Base-by-base conservation (phyloP, 768 basidiomycete species). In the Tylopilus plumbeoviolaceoides region DNA sequence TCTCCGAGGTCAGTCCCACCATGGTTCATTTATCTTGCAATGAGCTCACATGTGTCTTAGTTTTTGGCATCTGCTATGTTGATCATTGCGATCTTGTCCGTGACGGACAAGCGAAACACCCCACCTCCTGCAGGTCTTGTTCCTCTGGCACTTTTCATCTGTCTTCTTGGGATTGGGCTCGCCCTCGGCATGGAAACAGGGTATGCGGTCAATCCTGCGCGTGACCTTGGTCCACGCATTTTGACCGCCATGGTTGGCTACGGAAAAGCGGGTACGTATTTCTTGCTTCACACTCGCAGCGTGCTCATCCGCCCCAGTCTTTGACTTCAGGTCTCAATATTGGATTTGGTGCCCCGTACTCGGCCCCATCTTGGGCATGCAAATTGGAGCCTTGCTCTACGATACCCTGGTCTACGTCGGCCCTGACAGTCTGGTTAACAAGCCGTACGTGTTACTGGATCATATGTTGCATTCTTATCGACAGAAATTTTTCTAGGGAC, bases 241-340 rank as follows among this genome's bases (percentile, higher is more conserved):
- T 65, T 87, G 62, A 86, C 84, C 1, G 77, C 85, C 6, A 85
- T 87, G 81, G 84, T 77, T 7, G 87, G 86, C n/a, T 89, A 86
- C 58, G 85, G 85, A 20, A 68, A 10, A 42, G 65, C 54, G 35
- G 66, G 61, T 72, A 75, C 38, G 81, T 76, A 17, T 79, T 72
- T 46, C 23, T 10, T 44, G 10, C 40, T 12, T 33, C 21, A 18
- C 20, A 31, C 28, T 14, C 6, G 36, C 17, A 27, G 9, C 4
- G 7, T 28, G 14, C 27, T 18, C 18, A 56, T 30, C 25, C 49
- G 51, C 25, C 27, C 21, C 35, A 62, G 60, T 64, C 9, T 63
- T 65, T 50, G 49, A 61, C 31, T 70, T 61, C 50, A 61, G 66
- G 57, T 78, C 74, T 59, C 85, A 88, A 53, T 89, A 87, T 61